Evolutionary conservation across 2,329 filamentous ascomycete genomes (phyloP), one percentile per base, ranked within the genome.

Genomic region (Hypomyces rosellus): DNA sequence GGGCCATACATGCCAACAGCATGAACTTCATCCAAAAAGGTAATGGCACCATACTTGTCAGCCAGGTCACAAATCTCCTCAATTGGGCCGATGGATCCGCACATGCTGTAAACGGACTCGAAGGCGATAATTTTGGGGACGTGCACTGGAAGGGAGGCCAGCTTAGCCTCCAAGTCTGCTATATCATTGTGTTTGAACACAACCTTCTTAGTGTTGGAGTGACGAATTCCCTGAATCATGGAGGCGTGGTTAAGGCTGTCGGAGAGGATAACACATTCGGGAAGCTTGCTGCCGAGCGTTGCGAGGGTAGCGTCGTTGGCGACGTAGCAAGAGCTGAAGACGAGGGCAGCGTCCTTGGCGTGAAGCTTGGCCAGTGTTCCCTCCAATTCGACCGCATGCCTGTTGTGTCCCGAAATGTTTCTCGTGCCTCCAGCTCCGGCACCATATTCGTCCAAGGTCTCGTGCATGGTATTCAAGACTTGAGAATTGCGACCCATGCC

Each of bases 81-180:
- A 60, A 99, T 99, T 1, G 93, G 93, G 0, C 90, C 93, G 65
- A 99, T 89, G 14, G 90, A 96, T 55, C 93, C 93, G 66, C 93
- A 99, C 93, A 99, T 99, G 75, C 90, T 96, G 74, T 99, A 99
- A 3, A 99, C 93, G 30, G 90, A 96, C 73, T 99, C 93, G 58
- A 97, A 99, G 2, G 93, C 93, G 58, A 99, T 99, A 58, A 99
- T 96, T 76, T 99, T 99, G 51, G 93, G 93, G 34, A 88, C 81
- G 54, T 93, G 80, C 1, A 87, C 73, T 1, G 92, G 90, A 39
- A 99, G 78, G 12, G 90, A 87, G 3, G 91, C 90, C 57, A 99
- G 77, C 72, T 99, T 97, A 46, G 82, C 82, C 74, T 99, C 93
- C 14, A 99, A 76, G 62, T 99, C 93, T 39, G 78, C 83, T n/a